A percentile compares a stretch with the other conserved stretches of the same genome.
Conservation (phyloP, 2,329 filamentous ascomycete genomes). For the Fusarium sp. region DNA sequence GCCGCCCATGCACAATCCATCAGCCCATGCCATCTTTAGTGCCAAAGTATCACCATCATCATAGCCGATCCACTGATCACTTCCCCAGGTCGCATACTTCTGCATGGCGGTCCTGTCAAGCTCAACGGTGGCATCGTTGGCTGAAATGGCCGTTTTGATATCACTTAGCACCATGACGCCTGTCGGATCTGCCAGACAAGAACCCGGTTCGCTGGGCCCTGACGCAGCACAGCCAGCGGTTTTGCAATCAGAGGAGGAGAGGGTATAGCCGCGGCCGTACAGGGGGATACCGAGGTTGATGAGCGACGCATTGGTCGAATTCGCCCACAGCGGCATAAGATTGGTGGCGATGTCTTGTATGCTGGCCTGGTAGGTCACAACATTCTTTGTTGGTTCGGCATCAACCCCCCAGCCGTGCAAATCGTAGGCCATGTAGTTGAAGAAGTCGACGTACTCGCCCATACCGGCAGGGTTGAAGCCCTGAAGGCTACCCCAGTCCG, state of each 20-base stretch:
- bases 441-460: constrained; percentile 5
- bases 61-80: constrained; percentile 6
- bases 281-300: constrained; percentile 7
- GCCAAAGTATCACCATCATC: constrained; percentile 8
- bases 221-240: constrained; percentile 1
- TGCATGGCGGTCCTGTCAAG: constrained; percentile 8
- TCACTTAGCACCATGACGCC: constrained; percentile 10
- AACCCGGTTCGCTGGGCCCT: constrained; percentile 2
- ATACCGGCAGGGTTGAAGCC: constrained; percentile 10
- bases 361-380: constrained; percentile 3
- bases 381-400: neutral
- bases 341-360: constrained; percentile 4
- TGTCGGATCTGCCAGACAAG: constrained; percentile 10
- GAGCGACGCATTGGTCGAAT: constrained; percentile 1
- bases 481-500: constrained; percentile 9
- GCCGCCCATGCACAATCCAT: constrained; percentile 8
- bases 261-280: constrained; percentile 9
- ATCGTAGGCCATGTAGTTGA: constrained; percentile 14
- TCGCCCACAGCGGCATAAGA: constrained; percentile 7
- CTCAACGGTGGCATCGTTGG: neutral
- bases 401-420: constrained; percentile 12
- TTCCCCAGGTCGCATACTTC: constrained; percentile 5
- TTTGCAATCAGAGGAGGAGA: neutral
- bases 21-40: constrained; percentile 7
- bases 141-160: constrained; percentile 5